Evolutionary conservation across 805 yeast genomes (phyloP).

Genomic region (Metschnikowia henanensis): DNA sequence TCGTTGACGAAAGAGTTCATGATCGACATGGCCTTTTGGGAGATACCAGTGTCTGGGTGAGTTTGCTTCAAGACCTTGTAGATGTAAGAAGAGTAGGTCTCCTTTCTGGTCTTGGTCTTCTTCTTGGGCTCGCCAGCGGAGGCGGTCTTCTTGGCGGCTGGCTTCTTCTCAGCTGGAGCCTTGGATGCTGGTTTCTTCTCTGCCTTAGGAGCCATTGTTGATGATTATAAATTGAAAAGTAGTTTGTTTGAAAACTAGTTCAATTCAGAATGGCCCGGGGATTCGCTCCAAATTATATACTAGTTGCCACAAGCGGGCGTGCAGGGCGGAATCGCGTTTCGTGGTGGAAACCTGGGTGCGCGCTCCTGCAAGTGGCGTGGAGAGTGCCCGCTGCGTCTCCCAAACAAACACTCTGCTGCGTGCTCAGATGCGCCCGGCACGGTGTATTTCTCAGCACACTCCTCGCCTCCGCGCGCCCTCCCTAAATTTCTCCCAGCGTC

Average conservation of each 20-base stretch:
- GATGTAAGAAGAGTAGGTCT: constrained; percentile 38
- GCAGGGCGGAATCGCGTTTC: constrained; percentile 21
- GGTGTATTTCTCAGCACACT: constrained; percentile 19
- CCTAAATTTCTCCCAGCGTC: constrained; percentile 1
- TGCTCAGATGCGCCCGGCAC: constrained; percentile 11
- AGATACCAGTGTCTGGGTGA: constrained; percentile 41
- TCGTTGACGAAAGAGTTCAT: constrained; percentile 41
- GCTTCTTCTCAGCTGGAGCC: constrained; percentile 42
- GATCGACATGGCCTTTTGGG: constrained; percentile 41
- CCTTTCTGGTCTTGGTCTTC: constrained; percentile 40
- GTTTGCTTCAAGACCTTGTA: constrained; percentile 42
- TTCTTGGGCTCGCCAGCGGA: constrained; percentile 32
- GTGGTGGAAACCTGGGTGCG: constrained; percentile 7
- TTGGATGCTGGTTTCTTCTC: constrained; percentile 41
- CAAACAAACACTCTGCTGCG: constrained; percentile 8
- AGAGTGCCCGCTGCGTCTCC: constrained; percentile 7
- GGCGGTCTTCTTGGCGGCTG: constrained; percentile 38
- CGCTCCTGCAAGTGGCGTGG: constrained; percentile 15
- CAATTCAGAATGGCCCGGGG: constrained; percentile 10
- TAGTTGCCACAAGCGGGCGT: constrained; percentile 19
- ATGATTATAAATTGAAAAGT: constrained; percentile 15
- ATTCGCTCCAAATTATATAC: constrained; percentile 21
- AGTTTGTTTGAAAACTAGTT: constrained; percentile 17
- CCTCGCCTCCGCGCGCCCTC: constrained; percentile 11
- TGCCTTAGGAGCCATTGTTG: constrained; percentile 37